Evolutionary conservation across 768 basidiomycete genomes (phyloP).

Genomic region (Macrocybe gigantea): DNA sequence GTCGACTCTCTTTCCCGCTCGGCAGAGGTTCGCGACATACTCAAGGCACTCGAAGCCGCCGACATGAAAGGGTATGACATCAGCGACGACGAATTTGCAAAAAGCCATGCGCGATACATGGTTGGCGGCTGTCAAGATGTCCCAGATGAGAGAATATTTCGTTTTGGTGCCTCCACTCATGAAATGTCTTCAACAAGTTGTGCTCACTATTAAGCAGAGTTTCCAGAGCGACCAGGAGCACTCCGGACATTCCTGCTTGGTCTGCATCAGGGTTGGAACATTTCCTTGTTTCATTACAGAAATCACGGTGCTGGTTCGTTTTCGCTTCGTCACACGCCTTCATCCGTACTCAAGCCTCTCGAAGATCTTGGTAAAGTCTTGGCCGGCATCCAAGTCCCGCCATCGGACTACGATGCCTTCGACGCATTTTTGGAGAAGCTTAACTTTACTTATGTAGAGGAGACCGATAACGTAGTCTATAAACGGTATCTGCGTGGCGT

Average conservation of each 20-base stretch:
- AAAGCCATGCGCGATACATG: conserved; percentile 92
- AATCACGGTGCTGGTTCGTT: conserved; percentile 91
- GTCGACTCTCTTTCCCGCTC: conserved; percentile 55
- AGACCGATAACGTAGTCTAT: conserved; percentile 86
- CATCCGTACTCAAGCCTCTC: conserved; percentile 3
- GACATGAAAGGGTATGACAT: conserved; percentile 88
- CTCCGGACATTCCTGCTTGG: conserved; percentile 86
- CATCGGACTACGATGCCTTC: conserved; percentile 59
- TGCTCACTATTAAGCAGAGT: conserved; percentile 48
- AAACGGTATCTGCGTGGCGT: conserved; percentile 55
- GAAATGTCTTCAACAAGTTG: neutral
- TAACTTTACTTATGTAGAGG: conserved; percentile 87
- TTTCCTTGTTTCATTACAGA: conserved; percentile 95
- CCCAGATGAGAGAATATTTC: conserved; percentile 80
- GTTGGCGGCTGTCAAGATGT: conserved; percentile 81
- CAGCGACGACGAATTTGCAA: conserved; percentile 92
- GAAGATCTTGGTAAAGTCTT: conserved; percentile 89
- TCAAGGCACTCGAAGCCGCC: conserved; percentile 51
- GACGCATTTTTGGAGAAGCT: conserved; percentile 69
- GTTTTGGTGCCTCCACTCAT: conserved; percentile 68
- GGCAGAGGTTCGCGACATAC: conserved; percentile 59
- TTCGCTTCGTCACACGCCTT: neutral
- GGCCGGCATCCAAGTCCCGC: conserved; percentile 89
- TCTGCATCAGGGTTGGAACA: conserved; percentile 84
- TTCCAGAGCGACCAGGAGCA: conserved; percentile 92